phyloP scores from a whole-genome alignment of 495 filamentous ascomycete genomes.

The Penicillium waksmanii region DNA sequence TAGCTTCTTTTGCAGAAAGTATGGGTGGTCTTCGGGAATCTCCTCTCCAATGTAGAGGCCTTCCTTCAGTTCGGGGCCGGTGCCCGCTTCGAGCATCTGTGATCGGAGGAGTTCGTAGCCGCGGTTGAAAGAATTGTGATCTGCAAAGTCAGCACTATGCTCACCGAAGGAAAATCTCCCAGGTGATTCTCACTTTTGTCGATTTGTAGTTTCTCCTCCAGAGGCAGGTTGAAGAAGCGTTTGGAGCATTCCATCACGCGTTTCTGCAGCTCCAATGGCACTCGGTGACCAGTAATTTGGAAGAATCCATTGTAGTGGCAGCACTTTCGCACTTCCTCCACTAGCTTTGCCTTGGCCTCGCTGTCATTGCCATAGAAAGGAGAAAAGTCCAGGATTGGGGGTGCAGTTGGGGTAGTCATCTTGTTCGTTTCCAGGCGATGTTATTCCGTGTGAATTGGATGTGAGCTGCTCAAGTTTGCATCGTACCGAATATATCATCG shows the following conservation, averaged over 20 bases:
- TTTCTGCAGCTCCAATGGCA: conserved; percentile 37
- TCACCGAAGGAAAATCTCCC: neutral
- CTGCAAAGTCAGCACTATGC: conserved; percentile 18
- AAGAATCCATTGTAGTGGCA: conserved; percentile 54
- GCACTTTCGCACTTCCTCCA: conserved; percentile 35
- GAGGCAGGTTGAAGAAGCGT: conserved; percentile 53
- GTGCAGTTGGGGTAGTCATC: conserved; percentile 29
- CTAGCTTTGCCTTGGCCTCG: conserved; percentile 34
- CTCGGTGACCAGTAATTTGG: conserved; percentile 51
- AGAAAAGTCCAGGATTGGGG: conserved; percentile 43
- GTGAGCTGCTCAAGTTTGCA: neutral
- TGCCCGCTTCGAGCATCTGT: conserved; percentile 51
- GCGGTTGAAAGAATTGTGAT: conserved; percentile 44
- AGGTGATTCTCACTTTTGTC: conserved; percentile 35
- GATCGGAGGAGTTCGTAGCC: conserved; percentile 55
- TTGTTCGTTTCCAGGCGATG: neutral
- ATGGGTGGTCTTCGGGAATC: conserved; percentile 44
- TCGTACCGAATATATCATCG: conserved; percentile 12
- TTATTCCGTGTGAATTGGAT: neutral
- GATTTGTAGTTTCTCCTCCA: conserved; percentile 55
- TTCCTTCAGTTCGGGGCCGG: conserved; percentile 55
- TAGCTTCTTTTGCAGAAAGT: conserved; percentile 38
- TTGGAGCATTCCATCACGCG: conserved; percentile 43
- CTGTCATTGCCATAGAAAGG: conserved; percentile 35
- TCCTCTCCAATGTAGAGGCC: conserved; percentile 54